phyloP scores from a whole-genome alignment of 768 basidiomycete species.

The Glaciozyma antarctica region DNA sequence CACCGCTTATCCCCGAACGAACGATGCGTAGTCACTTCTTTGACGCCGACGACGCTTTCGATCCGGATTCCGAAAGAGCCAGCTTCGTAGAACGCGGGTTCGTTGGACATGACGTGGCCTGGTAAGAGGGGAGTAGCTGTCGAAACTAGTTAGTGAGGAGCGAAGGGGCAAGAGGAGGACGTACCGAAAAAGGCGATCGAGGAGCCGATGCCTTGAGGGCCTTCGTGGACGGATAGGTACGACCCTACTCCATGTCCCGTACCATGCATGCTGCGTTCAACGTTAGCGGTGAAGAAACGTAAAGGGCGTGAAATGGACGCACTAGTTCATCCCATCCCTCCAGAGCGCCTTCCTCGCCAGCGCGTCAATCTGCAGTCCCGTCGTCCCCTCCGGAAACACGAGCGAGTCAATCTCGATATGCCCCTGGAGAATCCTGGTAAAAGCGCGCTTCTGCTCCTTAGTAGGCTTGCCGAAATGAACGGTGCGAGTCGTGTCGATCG shows the following conservation, averaged over 20 bases:
- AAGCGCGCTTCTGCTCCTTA: slow-evolving; percentile 78
- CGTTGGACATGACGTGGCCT: slow-evolving; percentile 84
- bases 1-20: slow-evolving; percentile 65
- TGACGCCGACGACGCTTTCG: slow-evolving; percentile 73
- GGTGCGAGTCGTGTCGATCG: slow-evolving; percentile 54
- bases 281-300: not conserved
- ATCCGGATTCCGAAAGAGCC: slow-evolving; percentile 83
- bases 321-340: slow-evolving; percentile 33
- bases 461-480: slow-evolving; percentile 79
- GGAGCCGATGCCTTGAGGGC: slow-evolving; percentile 15
- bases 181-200: not conserved
- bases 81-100: slow-evolving; percentile 47
- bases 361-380: slow-evolving; percentile 45
- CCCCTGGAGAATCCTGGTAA: slow-evolving; percentile 88
- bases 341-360: slow-evolving; percentile 30
- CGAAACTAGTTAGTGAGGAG: slow-evolving; percentile 35
- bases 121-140: slow-evolving; percentile 50
- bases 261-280: slow-evolving; percentile 53
- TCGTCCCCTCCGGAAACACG: slow-evolving; percentile 82
- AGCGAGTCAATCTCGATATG: slow-evolving; percentile 91
- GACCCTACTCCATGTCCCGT: slow-evolving; percentile 85
- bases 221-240: slow-evolving; percentile 50
- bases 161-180: not conserved
- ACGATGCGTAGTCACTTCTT: slow-evolving; percentile 51
- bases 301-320: not conserved